A percentile compares a stretch with the other conserved stretches of the same genome.
Evolutionary conservation across 2,329 filamentous ascomycete species (phyloP).

Genomic region (Aspergillus thermomutatus): DNA sequence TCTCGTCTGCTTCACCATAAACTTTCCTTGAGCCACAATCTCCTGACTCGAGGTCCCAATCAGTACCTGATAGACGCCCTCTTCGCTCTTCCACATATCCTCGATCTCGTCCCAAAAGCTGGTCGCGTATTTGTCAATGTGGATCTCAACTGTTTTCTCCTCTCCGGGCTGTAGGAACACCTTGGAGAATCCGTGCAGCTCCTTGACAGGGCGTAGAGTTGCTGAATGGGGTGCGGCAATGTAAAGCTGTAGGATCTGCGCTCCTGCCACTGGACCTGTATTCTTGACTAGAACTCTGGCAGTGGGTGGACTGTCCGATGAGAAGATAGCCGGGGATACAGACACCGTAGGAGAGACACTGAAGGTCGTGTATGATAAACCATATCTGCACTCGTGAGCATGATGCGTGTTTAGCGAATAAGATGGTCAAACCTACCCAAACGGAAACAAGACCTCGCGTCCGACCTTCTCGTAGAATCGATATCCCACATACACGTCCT

Average conservation of each 20-base stretch:
- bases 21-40: conserved; percentile 17
- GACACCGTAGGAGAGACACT: conserved; percentile 42
- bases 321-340: conserved; percentile 26
- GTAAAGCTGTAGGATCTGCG: conserved; percentile 53
- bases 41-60: conserved; percentile 31
- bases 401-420: neutral
- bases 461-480: conserved; percentile 70
- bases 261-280: conserved; percentile 48
- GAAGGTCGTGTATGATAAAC: conserved; percentile 72
- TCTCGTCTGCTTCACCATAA: conserved; percentile 17
- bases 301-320: conserved; percentile 42
- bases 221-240: conserved; percentile 21
- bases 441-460: conserved; percentile 65
- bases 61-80: conserved; percentile 37
- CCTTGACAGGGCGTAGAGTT: conserved; percentile 38
- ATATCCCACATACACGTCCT: conserved; percentile 77
- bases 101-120: conserved; percentile 44
- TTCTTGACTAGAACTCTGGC: conserved; percentile 49
- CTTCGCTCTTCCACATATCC: conserved; percentile 38
- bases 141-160: conserved; percentile 27
- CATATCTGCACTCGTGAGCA: conserved; percentile 48
- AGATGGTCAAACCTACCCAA: conserved; percentile 43
- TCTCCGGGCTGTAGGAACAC: conserved; percentile 38
- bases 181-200: conserved; percentile 46
- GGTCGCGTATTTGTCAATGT: conserved; percentile 34